Percentiles rank a stretch among this genome's conserved stretches.
These are phyloP conservation scores for Aspergillus ochraceus DNA, from an alignment of 2,329 filamentous ascomycete species.

Conservation along the genomic window DNA sequence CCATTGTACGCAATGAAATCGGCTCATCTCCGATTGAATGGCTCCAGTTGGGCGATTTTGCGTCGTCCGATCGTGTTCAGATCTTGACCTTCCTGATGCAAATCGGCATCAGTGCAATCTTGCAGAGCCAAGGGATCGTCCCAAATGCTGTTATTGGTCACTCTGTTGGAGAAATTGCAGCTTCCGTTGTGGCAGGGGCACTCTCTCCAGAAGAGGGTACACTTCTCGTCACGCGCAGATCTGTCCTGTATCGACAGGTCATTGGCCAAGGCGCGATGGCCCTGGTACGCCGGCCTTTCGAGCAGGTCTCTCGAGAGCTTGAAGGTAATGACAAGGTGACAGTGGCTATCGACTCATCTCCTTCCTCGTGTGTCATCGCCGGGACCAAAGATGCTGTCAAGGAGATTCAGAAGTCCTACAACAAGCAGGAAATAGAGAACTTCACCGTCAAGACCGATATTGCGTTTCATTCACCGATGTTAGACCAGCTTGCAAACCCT, in stretches of 20 bases:
- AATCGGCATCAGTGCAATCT: conserved; percentile 27
- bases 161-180: conserved; percentile 46
- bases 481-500: conserved; percentile 31
- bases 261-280: conserved; percentile 22
- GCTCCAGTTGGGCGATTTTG: conserved; percentile 5
- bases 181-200: conserved; percentile 30
- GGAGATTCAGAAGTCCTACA: conserved; percentile 1
- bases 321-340: neutral
- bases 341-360: conserved; percentile 12
- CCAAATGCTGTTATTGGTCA: conserved; percentile 44
- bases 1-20: conserved; percentile 20
- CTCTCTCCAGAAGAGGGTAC: conserved; percentile 33
- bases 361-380: conserved; percentile 9
- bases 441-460: conserved; percentile 43
- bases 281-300: conserved; percentile 2
- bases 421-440: conserved; percentile 26
- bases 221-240: conserved; percentile 36
- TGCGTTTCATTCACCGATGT: conserved; percentile 43
- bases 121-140: conserved; percentile 29
- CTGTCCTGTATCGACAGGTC: conserved; percentile 31
- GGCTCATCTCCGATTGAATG: conserved; percentile 3
- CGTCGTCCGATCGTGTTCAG: conserved; percentile 11
- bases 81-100: conserved; percentile 36
- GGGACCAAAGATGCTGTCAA: conserved; percentile 12
- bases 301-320: neutral